Percentiles rank a stretch among this genome's conserved stretches.
These are phyloP conservation scores for Pythium biforme DNA, from an alignment of 352 stramenopile genomes.

Conservation along the genomic window DNA sequence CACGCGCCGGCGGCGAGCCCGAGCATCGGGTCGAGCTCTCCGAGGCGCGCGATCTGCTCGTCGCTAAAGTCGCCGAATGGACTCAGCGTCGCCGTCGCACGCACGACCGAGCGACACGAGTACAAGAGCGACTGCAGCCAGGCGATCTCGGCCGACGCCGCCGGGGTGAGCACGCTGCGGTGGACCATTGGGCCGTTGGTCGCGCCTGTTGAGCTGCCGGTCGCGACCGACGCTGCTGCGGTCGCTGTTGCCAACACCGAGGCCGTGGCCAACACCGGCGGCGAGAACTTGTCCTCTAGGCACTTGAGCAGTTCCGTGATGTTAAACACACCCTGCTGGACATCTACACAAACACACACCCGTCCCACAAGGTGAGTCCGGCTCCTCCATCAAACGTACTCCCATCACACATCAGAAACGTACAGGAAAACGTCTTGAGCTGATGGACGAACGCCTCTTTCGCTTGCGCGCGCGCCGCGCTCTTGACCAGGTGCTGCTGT, in stretches of 20 bases:
- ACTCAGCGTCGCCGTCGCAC: slow-evolving; percentile 5
- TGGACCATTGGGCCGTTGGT: background rate
- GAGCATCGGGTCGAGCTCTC: slow-evolving; percentile 32
- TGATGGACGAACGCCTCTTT: slow-evolving; percentile 41
- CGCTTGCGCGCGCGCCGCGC: slow-evolving; percentile 36
- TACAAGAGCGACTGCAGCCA: slow-evolving; percentile 11
- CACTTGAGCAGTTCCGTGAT: slow-evolving; percentile 56
- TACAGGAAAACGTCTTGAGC: slow-evolving; percentile 53
- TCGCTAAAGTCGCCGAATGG: slow-evolving; percentile 25
- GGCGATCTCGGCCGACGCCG: slow-evolving; percentile 7
- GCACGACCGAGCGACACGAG: slow-evolving; percentile 8
- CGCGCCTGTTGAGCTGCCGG: background rate
- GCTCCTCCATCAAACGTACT: too few relatives aligned
- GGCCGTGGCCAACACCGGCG: background rate
- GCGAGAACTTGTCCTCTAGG: slow-evolving; percentile 36
- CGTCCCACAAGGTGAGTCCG: too few relatives aligned
- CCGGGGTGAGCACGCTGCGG: slow-evolving; percentile 3
- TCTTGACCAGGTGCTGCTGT: slow-evolving; percentile 38
- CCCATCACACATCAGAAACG: too few relatives aligned
- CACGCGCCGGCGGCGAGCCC: slow-evolving; percentile 3
- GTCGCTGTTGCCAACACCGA: background rate
- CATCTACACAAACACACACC: slow-evolving; percentile 23
- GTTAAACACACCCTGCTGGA: slow-evolving; percentile 57
- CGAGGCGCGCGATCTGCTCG: slow-evolving; percentile 34
- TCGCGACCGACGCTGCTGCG: background rate